Evolutionary conservation across 306 rosid genomes (phyloP), one percentile per base, ranked within the genome.

Genomic region (Casuarina equisetifolia): DNA sequence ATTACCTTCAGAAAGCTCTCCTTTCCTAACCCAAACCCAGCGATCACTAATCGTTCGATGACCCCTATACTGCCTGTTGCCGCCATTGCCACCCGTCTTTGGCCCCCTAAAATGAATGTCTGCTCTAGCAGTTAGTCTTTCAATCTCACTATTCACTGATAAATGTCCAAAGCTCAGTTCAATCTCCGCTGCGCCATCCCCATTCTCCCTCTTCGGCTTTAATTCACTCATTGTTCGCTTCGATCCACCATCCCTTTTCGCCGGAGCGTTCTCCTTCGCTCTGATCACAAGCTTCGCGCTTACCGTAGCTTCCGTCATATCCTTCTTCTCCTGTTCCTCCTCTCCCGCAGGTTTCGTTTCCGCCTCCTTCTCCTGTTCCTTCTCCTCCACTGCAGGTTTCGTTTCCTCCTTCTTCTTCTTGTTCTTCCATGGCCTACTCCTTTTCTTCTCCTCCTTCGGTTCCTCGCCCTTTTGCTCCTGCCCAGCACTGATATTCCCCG

Each of bases 1-100:
- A 74, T 50, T 57, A 17, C 73, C 78, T 48, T 58, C 62, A 73
- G 79, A 51, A 35, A 46, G 54, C 81, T 78, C 91, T 46, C 78
- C 83, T 70, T 90, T 92, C 79, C 71, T 87, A 36, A 89, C 88
- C 97, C 97, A 92, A 76, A 85, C 79, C n/a, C 39, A 32, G 36
- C 36, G 63, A 73, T 3, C 32, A 59, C 5, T 32, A 19, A 36
- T 4, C 32, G 40, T 72, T 4, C 13, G 52, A 52, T 3, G 4
- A 46, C 35, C 59, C 78, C 78, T 12, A 25, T 38, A 13, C n/a
- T 64, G 62, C 71, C 82, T 13, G 49, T 42, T 35, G 73, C 76
- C 52, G 62, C 11, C 20, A 66, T 53, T 2, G 49, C 48, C 39
- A 73, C 75, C 79, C 6, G 39, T 36, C 1, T 55, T 35, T 49